Evolutionary conservation across 2,329 filamentous ascomycete species (phyloP).

Genomic region (Scopulariopsis brevicaulis): DNA sequence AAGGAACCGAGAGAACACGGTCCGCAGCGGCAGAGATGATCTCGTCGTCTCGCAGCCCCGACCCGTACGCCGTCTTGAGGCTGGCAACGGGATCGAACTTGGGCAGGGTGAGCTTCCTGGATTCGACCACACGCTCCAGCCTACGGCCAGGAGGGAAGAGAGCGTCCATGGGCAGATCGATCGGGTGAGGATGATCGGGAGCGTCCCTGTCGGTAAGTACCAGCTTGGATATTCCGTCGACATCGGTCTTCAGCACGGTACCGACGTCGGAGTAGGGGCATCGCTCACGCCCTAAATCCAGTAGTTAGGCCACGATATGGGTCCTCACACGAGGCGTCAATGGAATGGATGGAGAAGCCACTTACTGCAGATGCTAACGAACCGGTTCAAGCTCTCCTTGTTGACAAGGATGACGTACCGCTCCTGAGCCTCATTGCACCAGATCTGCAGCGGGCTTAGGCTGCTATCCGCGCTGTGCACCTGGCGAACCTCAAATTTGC

Average conservation of each 20-base stretch:
- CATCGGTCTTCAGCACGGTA: constrained; percentile 51
- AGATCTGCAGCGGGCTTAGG: constrained; percentile 94
- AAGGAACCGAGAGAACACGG: constrained; percentile 71
- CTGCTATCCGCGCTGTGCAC: constrained; percentile 81
- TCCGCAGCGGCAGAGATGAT: constrained; percentile 57
- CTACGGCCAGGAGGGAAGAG: constrained; percentile 84
- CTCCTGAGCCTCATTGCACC: constrained; percentile 96
- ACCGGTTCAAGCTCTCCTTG: constrained; percentile 68
- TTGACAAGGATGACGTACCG: constrained; percentile 88
- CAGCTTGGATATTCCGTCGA: constrained; percentile 56
- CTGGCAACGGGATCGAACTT: constrained; percentile 58
- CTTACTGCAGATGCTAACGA: constrained; percentile 49
- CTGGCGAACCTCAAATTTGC: constrained; percentile 87
- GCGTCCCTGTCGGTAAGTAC: constrained; percentile 76
- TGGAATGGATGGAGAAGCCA: constrained; percentile 6
- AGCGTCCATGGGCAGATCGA: constrained; percentile 80
- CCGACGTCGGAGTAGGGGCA: constrained; percentile 92
- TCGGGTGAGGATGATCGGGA: constrained; percentile 59
- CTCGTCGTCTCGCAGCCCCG: constrained; percentile 38
- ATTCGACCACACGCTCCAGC: constrained; percentile 63
- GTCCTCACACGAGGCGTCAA: constrained; percentile 14
- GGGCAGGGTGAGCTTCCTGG: constrained; percentile 54
- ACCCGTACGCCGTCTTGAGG: constrained; percentile 53
- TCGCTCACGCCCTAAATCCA: constrained; percentile 42
- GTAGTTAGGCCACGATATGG: constrained; percentile 34